These are phyloP conservation scores for Lepidium africanum DNA, from an alignment of 345 rosid species.

Conservation along the genomic window DNA sequence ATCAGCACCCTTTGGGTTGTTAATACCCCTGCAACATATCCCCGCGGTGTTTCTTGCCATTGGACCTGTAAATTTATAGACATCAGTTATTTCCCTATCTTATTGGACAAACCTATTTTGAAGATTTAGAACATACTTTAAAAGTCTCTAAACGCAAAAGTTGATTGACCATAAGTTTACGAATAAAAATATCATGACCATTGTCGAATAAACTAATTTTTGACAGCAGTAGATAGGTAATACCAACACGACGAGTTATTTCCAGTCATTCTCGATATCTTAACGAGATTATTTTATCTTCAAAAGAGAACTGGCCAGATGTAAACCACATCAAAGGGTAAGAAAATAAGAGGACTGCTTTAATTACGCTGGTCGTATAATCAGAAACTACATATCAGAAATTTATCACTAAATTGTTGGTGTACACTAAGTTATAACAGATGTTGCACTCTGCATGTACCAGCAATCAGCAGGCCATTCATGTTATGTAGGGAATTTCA, in stretches of 20 bases:
- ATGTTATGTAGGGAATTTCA: constrained; percentile 7
- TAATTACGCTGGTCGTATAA: neutral
- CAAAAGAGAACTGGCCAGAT: neutral
- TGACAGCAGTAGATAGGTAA: neutral
- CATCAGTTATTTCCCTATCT: neutral
- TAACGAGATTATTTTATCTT: neutral
- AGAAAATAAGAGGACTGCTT: neutral
- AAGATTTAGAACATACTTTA: neutral
- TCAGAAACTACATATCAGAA: constrained; percentile 1
- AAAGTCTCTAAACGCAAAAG: neutral
- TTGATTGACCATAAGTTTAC: neutral
- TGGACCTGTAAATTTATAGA: constrained; percentile 48
- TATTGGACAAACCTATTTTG: neutral
- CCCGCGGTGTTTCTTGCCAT: constrained; percentile 92
- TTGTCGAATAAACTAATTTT: neutral
- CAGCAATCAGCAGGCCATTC: constrained; percentile 7
- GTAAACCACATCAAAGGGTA: neutral
- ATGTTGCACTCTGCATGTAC: neutral
- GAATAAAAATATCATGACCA: constrained; percentile 1
- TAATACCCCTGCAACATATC: constrained; percentile 87
- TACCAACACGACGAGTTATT: neutral
- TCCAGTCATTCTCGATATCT: neutral
- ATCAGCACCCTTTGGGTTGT: constrained; percentile 93
- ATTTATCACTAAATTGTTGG: neutral
- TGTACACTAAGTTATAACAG: neutral